Conservation (phyloP, 768 basidiomycete species). For the Boletus rex-veris region DNA sequence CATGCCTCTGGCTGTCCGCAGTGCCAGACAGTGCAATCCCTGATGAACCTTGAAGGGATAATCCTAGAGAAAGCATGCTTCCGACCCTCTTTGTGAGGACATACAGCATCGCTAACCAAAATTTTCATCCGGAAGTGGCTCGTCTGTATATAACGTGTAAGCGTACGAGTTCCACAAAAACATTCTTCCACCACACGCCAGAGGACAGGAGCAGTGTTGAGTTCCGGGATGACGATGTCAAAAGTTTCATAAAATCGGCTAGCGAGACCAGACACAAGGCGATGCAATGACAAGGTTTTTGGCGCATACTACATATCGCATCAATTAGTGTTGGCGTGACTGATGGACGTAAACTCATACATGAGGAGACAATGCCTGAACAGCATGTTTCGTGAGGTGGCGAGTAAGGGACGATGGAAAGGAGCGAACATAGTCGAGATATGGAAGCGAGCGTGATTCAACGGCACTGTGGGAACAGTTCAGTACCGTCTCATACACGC, state of each 20-base stretch:
- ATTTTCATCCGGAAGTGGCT: not conserved
- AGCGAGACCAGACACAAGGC: conserved; percentile 59
- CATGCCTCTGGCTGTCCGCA: conserved; percentile 48
- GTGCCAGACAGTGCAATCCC: conserved; percentile 39
- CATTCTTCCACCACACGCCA: conserved; percentile 66
- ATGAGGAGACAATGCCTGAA: conserved; percentile 63
- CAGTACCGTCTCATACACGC: conserved; percentile 1
- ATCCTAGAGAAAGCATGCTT: conserved; percentile 51
- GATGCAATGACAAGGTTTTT: conserved; percentile 51
- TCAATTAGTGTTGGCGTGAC: conserved; percentile 12
- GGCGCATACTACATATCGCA: conserved; percentile 57
- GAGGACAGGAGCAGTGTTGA: conserved; percentile 70
- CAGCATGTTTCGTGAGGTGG: conserved; percentile 72
- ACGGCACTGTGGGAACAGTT: conserved; percentile 50
- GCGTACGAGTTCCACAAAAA: conserved; percentile 75
- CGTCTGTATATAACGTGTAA: not conserved
- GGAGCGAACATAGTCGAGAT: conserved; percentile 65
- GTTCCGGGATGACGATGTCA: conserved; percentile 64
- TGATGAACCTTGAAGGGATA: conserved; percentile 56
- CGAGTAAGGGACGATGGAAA: conserved; percentile 58
- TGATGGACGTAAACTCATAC: conserved; percentile 36
- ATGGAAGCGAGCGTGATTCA: conserved; percentile 73
- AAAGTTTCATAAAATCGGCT: conserved; percentile 50
- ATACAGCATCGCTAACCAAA: conserved; percentile 54
- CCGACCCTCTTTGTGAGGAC: conserved; percentile 57